Evolutionary conservation across 176 grass and related monocot species (phyloP).

Genomic region (Musa schizocarpa): DNA sequence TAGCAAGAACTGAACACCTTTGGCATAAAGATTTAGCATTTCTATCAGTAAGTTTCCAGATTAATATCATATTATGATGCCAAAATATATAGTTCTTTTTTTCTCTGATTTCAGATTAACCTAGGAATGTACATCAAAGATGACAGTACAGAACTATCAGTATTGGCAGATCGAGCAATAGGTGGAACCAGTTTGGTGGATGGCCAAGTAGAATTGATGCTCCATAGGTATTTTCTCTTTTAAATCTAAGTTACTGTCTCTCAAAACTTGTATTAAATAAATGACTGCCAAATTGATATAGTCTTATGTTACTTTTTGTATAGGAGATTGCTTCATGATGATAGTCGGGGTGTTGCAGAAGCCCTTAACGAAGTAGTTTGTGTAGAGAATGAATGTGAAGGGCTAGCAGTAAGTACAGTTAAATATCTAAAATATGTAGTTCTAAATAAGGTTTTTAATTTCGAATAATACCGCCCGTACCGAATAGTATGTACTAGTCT

Average conservation of each 20-base stretch:
- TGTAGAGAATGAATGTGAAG: constrained; percentile 29
- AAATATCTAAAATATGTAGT: not conserved
- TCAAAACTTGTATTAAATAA: not conserved
- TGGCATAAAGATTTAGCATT: not conserved
- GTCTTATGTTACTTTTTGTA: constrained; percentile 2
- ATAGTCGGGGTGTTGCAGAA: constrained; percentile 45
- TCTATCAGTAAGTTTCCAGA: not conserved
- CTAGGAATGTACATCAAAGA: constrained; percentile 37
- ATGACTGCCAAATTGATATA: not conserved
- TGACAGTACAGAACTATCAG: constrained; percentile 32
- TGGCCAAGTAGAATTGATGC: constrained; percentile 51
- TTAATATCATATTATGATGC: not conserved
- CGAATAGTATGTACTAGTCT: no score
- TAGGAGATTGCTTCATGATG: constrained; percentile 56
- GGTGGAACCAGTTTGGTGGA: constrained; percentile 42
- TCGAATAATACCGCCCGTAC: no score
- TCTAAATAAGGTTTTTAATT: no score
- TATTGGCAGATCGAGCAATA: constrained; percentile 42
- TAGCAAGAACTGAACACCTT: not conserved
- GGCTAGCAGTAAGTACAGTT: constrained; percentile 35
- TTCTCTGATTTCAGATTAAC: constrained; percentile 31
- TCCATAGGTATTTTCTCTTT: constrained; percentile 27
- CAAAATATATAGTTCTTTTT: not conserved
- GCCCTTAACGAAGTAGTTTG: constrained; percentile 40
- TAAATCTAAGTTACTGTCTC: not conserved